A percentile compares a stretch with the other conserved stretches of the same genome.
Evolutionary conservation across 2,329 filamentous ascomycete genomes (phyloP).

Genomic region (Aureobasidium sp.): DNA sequence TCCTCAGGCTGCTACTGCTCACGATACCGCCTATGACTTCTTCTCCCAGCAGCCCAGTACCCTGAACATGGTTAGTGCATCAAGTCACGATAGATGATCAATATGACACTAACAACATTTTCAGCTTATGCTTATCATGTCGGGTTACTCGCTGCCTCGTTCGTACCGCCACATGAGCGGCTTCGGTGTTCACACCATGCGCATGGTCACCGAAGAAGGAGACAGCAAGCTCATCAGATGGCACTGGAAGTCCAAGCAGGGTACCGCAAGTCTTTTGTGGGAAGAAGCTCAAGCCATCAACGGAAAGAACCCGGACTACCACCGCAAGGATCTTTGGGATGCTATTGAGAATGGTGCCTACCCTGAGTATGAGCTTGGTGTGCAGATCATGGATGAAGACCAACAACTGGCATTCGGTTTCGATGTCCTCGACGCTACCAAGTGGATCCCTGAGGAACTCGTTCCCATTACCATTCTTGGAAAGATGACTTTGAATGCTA

Average conservation of each 20-base stretch:
- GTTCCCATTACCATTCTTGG: conserved; percentile 58
- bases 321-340: conserved; percentile 35
- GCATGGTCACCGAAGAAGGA: conserved; percentile 34
- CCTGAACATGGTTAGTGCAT: conserved; percentile 32
- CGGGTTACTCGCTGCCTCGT: conserved; percentile 40
- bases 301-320: conserved; percentile 33
- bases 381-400: conserved; percentile 50
- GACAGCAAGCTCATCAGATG: conserved; percentile 42
- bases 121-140: conserved; percentile 46
- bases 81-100: neutral
- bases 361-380: conserved; percentile 46
- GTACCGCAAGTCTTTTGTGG: conserved; percentile 39
- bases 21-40: conserved; percentile 25
- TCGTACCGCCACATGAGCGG: conserved; percentile 43
- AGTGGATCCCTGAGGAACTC: conserved; percentile 47
- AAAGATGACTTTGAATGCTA: conserved; percentile 27
- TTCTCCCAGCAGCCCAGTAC: conserved; percentile 34
- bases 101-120: neutral
- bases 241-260: conserved; percentile 33
- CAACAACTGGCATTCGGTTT: conserved; percentile 43
- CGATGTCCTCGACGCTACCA: conserved; percentile 52
- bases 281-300: conserved; percentile 31
- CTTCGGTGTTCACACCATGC: conserved; percentile 43
- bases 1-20: conserved; percentile 23
- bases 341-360: conserved; percentile 41